Conservation (phyloP, 495 filamentous ascomycete genomes). For the Xylaria grammica region DNA sequence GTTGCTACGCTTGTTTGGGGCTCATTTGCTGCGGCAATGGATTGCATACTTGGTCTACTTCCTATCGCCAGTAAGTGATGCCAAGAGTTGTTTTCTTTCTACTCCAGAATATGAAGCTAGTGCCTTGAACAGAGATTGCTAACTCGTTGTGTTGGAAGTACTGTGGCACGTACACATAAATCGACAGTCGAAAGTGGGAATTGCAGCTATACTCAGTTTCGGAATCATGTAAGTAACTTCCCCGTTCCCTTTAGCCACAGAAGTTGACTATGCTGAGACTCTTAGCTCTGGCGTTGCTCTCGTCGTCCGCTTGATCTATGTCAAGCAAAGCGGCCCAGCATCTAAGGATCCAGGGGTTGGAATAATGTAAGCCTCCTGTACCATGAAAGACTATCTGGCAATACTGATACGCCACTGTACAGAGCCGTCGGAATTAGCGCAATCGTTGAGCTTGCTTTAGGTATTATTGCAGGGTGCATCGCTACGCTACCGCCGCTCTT, state of each 20-base stretch:
- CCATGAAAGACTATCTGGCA: not conserved
- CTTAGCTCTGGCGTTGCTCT: conserved; percentile 46
- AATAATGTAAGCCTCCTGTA: conserved; percentile 27
- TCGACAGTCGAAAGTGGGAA: conserved; percentile 36
- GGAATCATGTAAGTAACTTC: conserved; percentile 38
- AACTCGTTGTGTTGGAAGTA: conserved; percentile 23
- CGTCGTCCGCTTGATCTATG: conserved; percentile 47
- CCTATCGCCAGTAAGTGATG: conserved; percentile 39
- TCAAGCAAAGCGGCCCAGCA: conserved; percentile 34
- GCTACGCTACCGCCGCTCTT: conserved; percentile 51
- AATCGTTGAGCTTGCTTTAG: conserved; percentile 46
- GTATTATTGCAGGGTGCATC: conserved; percentile 48
- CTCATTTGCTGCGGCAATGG: conserved; percentile 41
- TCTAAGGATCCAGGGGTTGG: conserved; percentile 26
- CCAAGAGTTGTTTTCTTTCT: not conserved
- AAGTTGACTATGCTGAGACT: conserved; percentile 15
- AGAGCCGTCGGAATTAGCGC: conserved; percentile 44
- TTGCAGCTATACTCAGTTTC: conserved; percentile 42
- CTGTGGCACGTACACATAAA: conserved; percentile 49
- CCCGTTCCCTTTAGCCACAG: not conserved
- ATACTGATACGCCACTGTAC: not conserved
- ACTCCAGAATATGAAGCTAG: no score
- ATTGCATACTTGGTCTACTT: conserved; percentile 49
- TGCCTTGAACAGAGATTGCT: not conserved
- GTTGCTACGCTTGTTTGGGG: conserved; percentile 43